Evolutionary conservation across 2,329 filamentous ascomycete genomes (phyloP), one percentile per base, ranked within the genome.

Genomic region (Aspergillus jensenii): DNA sequence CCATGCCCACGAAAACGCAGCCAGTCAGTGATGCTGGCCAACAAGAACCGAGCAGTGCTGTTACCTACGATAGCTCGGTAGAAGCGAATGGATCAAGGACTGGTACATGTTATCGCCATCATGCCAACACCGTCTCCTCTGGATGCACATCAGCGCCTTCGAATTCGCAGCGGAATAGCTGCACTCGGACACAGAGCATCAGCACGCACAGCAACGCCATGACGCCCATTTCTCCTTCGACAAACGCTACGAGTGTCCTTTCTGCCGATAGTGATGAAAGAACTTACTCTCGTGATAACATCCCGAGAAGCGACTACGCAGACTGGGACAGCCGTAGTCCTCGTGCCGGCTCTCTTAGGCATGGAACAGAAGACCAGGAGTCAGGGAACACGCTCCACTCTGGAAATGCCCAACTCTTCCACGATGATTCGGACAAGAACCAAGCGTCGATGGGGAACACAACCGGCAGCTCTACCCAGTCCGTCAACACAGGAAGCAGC

Each of bases 181-280:
- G 72, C 58, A 73, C 73, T 12, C 71, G 74, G 11, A 76, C 74
- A 6, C 74, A 77, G 53, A 77, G 74, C 56, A 65, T 73, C 55
- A 75, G 76, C 60, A 74, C 74, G 4, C 74, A 77, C 58, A 77
- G 76, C 50, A 77, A 77, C 58, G 75, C 70, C 14, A 72, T 74
- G 66, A 75, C 76, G 1, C 74, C 76, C 1, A 72, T 75, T 4
- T 78, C 76, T 6, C 75, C 74, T 1, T 70, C 72, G 11, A 79
- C 77, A n/a, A 78, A 79, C 57, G 76, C 76, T 17, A 77, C 76
- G 35, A 79, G 77, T 57, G 72, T 78, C 27, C 65, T 78, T 33
- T 76, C 74, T 14, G 70, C 72, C 27, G 75, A 78, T 46, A 77
- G 75, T 21, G 76, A 78, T 37, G 76, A 78, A 47, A 74, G 73